Base-by-base conservation (phyloP, 139 green algal genomes). In the Edaphochlamys debaryana region DNA sequence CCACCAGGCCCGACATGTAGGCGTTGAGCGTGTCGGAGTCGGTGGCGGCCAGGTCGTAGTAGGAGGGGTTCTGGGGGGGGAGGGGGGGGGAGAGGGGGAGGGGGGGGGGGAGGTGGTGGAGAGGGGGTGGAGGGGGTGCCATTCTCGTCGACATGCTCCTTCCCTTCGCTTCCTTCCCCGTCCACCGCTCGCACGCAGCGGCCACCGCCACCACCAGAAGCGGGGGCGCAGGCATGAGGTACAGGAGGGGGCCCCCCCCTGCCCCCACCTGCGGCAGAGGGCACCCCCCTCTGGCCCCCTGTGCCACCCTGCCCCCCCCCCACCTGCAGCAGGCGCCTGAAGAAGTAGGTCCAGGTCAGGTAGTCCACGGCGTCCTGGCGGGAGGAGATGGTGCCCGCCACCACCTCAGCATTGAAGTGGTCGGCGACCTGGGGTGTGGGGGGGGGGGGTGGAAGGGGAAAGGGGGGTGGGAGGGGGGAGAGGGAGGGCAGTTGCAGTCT, bases 281-380 rank as follows among this genome's bases (percentile, higher is more conserved):
- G n/a, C n/a, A n/a, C n/a, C n/a, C n/a, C n/a, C n/a, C n/a, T n/a
- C n/a, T n/a, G n/a, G n/a, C n/a, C n/a, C n/a, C n/a, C n/a, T n/a
- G n/a, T n/a, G n/a, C 5, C 48, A 11, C 50, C 2, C 50, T 22
- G 25, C 5, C 50, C 5, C 50, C 20, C 60, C 30, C 29, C 13
- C n/a, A 67, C 60, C 30, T 67, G 63, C 32, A 83, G 77, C 64
- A 83, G 77, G 54, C 54, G 70, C 40, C 95, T 79, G 88, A 95
- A 98, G 79, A 98, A 95, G 89, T 96, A 99, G 27, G 97, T 99
- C 96, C 97, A 99, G 25, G 95, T 98, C 54, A 99, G 89, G 87
- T 98, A 99, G 91, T 99, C 95, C 68, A 99, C 72, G 0, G 94
- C 95, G 72, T 98, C 96, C 91, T 98, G 95, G 42, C 62, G 87